These are phyloP conservation scores for Chalara sp. DNA, from an alignment of 2,329 filamentous ascomycete species.

Conservation along the genomic window DNA sequence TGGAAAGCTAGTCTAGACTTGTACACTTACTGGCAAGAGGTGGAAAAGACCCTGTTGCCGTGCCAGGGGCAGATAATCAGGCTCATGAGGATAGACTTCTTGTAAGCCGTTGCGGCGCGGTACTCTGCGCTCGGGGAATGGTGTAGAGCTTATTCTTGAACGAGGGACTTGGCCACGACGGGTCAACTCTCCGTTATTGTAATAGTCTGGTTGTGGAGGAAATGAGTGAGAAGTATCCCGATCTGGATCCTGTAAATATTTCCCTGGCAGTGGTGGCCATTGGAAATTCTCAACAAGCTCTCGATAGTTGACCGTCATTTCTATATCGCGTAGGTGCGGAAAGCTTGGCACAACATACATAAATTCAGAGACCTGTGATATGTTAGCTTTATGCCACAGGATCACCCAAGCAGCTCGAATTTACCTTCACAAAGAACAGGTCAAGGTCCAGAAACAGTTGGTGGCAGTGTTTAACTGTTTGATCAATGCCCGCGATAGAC, in stretches of 20 bases:
- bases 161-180: constrained; percentile 41
- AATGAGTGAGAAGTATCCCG: constrained; percentile 44
- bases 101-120: constrained; percentile 35
- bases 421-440: constrained; percentile 62
- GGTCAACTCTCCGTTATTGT: constrained; percentile 47
- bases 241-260: constrained; percentile 55
- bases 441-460: constrained; percentile 43
- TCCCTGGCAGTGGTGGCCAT: constrained; percentile 22
- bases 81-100: constrained; percentile 47
- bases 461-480: constrained; percentile 9
- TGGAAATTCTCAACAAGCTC: constrained; percentile 31
- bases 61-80: constrained; percentile 49
- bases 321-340: constrained; percentile 49
- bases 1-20: too few species aligned
- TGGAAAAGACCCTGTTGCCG: constrained; percentile 51
- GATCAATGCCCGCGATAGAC: too few species aligned
- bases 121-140: constrained; percentile 48
- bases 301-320: constrained; percentile 50
- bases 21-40: constrained; percentile 25
- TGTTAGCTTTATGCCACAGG: not conserved
- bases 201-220: constrained; percentile 52
- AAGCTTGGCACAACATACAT: constrained; percentile 51
- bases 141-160: constrained; percentile 33
- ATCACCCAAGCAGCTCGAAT: constrained; percentile 8
- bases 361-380: constrained; percentile 41